Conservation (phyloP, 2,329 filamentous ascomycete species). For the Monilinia laxa region DNA sequence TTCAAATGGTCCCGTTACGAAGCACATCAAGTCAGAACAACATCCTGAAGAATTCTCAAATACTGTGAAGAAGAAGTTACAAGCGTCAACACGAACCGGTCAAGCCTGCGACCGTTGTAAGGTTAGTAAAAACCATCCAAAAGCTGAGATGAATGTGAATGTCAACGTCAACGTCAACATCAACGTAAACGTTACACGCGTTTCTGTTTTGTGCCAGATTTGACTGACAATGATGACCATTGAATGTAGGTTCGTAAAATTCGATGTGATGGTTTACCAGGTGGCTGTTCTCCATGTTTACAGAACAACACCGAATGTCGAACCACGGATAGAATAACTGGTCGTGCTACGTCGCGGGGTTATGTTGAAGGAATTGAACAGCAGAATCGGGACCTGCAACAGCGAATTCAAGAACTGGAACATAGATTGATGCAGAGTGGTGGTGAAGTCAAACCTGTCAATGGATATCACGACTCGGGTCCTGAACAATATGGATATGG, state of each 20-base stretch:
- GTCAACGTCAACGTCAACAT: neutral
- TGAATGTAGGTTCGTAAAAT: constrained; percentile 72
- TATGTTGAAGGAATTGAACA: constrained; percentile 75
- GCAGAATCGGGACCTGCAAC: constrained; percentile 66
- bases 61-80: constrained; percentile 53
- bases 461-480: constrained; percentile 26
- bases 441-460: constrained; percentile 52
- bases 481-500: constrained; percentile 20
- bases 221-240: neutral
- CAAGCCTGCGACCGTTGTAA: constrained; percentile 90
- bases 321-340: constrained; percentile 84
- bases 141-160: neutral
- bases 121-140: constrained; percentile 48
- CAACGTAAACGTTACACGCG: too few relatives aligned
- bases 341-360: constrained; percentile 74
- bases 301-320: constrained; percentile 73
- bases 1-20: constrained; percentile 28
- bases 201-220: neutral
- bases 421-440: constrained; percentile 61
- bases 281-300: constrained; percentile 79
- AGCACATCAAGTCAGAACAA: constrained; percentile 37
- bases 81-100: constrained; percentile 63
- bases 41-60: constrained; percentile 40
- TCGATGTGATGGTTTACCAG: constrained; percentile 75
- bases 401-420: constrained; percentile 67